Base-by-base conservation (phyloP, 2,329 filamentous ascomycete species). In the Nothophaeocryptopus gaeumannii region DNA sequence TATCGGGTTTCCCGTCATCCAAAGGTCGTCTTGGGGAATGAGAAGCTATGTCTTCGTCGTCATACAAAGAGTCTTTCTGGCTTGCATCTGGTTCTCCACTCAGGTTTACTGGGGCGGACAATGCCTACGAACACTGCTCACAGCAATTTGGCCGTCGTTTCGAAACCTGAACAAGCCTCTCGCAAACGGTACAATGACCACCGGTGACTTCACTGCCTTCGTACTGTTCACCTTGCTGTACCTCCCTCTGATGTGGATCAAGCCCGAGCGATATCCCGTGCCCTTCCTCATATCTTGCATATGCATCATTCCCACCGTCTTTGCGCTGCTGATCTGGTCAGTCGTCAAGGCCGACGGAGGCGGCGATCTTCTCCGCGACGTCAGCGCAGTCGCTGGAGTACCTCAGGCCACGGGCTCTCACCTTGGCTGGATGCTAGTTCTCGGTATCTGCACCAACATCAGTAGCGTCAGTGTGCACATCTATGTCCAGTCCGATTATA, bases 121-220 rank as follows among this genome's bases (percentile, higher is more conserved):
- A 13, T 51, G 49, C 35, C 39, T 51, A 11, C 37, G 45, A 20
- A 33, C 45, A 2, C 34, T 51, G 43, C 16, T 51, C 10, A 26
- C 42, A 14, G 75, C 88, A 3, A 92, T 96, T 65, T 96, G 89
- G 89, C 80, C 60, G 8, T 61, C 54, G 20, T 32, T 41, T 13
- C 20, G 39, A 31, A 14, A 32, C n/a, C 15, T 41, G 39, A 12
- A 41, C 16, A 41, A 14, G 26, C 39, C 39, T 7, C 15, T 41
- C 26, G 39, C 39, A 30, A 41, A 41, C 16, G 39, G 39, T n/a
- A 41, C 39, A 5, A 41, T 41, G 39, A 41, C 39, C 26, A 41
- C 39, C 12, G 39, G 39, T 2, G 39, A 41, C 13, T 41, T 41
- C 5, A 30, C 26, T 13, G 39, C 26, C 2, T 41, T 41, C 26